Conservation (phyloP, 768 basidiomycete species). For the Calocybe cyanea region DNA sequence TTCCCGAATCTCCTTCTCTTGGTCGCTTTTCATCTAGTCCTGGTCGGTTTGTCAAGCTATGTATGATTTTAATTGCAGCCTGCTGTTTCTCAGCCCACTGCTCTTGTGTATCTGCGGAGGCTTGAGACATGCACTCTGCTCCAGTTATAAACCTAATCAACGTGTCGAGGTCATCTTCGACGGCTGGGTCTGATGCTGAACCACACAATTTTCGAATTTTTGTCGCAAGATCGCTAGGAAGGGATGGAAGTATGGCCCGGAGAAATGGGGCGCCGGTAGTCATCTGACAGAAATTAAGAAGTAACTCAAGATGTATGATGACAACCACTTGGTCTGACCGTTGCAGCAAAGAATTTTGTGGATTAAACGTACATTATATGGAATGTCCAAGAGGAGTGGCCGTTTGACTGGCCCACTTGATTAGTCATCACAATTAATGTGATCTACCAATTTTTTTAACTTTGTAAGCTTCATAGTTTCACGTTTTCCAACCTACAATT, state of each 20-base stretch:
- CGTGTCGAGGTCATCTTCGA: conserved; percentile 34
- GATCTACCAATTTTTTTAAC: no score
- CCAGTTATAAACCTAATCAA: conserved; percentile 41
- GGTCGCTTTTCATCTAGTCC: conserved; percentile 27
- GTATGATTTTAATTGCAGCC: conserved; percentile 24
- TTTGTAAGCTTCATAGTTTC: no score
- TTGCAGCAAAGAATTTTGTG: no score
- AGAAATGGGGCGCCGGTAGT: conserved; percentile 26
- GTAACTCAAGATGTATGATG: no score
- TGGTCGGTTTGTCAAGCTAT: conserved; percentile 21
- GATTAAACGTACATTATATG: no score
- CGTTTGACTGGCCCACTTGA: no score
- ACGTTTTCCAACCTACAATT: no score
- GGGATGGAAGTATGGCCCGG: conserved; percentile 28
- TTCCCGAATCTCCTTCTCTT: conserved; percentile 28
- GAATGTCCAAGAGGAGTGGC: no score
- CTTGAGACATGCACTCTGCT: conserved; percentile 30
- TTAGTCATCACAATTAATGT: no score
- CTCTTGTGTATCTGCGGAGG: conserved; percentile 22
- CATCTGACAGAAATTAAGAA: conserved; percentile 13
- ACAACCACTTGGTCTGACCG: no score
- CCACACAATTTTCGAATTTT: conserved; percentile 28
- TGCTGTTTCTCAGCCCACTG: conserved; percentile 38
- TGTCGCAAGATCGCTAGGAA: conserved; percentile 31
- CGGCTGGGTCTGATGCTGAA: conserved; percentile 20